Base-by-base conservation (phyloP, 768 basidiomycete species). In the Boletus sp. region DNA sequence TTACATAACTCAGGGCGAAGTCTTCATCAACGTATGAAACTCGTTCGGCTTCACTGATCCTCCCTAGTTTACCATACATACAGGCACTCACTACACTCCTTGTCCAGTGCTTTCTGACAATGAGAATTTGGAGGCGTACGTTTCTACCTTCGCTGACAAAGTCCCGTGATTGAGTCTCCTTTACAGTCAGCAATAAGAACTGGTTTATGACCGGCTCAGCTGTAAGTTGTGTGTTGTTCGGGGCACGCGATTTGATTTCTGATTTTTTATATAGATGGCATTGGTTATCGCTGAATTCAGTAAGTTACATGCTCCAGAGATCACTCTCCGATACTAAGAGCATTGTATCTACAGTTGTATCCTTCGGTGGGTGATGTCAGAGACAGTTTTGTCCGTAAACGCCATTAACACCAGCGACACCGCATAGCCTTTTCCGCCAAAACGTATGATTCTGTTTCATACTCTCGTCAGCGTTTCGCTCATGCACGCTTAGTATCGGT, bases 21-120 rank as follows among this genome's bases (percentile, higher is more conserved):
- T 82, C 12, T 63, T 81, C 18, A 79, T 83, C 63, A 83, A 81
- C 64, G 83, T 69, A 52, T 8, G 62, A 30, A 2, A 12, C 1
- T 46, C 11, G 2, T 41, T 55, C 11, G 1, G 9, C 18, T 50
- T 33, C 20, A 20, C n/a, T 12, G 28, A 15, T 14, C 14, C 9
- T 29, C 33, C 30, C 24, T 50, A 15, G 15, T 32, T 63, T 36
- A 67, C 52, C 28, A 37, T 28, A 5, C 15, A 15, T 36, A 2
- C n/a, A 69, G 68, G 62, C 75, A 35, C 61, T 81, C 17, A 83
- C 80, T 14, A 80, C 77, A 8, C 68, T 77, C 40, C 66, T 83
- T 17, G 83, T 84, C 7, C 84, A 85, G 70, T 75, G 80, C 39
- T 85, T 84, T 68, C 75, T 83, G 57, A 64, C 75, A 0, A 68